phyloP scores from a whole-genome alignment of 1,284 basidiomycete species.

The Tylopilus sp. region DNA sequence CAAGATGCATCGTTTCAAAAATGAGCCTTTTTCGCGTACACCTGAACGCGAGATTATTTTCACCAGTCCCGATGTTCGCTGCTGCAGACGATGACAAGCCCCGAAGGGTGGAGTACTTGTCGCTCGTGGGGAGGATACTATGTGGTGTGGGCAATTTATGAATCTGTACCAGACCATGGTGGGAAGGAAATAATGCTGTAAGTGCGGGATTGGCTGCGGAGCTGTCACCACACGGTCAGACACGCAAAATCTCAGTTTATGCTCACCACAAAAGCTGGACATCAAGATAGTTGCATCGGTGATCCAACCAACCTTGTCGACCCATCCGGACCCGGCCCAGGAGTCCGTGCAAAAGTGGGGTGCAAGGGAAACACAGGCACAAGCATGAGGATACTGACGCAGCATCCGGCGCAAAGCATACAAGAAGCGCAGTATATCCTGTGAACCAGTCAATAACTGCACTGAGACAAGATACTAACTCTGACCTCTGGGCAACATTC shows the following conservation, averaged over 20 bases:
- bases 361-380: conserved; percentile 67
- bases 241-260: conserved; percentile 3
- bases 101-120: conserved; percentile 72
- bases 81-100: conserved; percentile 59
- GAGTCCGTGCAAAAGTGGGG: conserved; percentile 52
- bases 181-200: conserved; percentile 66
- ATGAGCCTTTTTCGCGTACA: conserved; percentile 84
- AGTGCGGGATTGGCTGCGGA: conserved; percentile 62
- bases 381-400: conserved; percentile 51
- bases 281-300: conserved; percentile 75
- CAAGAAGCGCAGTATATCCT: conserved; percentile 73
- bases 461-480: conserved; percentile 1
- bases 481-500: conserved; percentile 53
- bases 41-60: conserved; percentile 96
- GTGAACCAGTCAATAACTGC: conserved; percentile 7
- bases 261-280: conserved; percentile 75
- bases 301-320: conserved; percentile 75
- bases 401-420: conserved; percentile 62
- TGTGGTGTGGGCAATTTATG: conserved; percentile 69
- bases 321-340: conserved; percentile 65
- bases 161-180: conserved; percentile 80
- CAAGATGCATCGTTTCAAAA: conserved; percentile 91
- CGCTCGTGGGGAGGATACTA: conserved; percentile 68
- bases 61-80: conserved; percentile 56
- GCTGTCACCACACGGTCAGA: conserved; percentile 11